Percentiles rank a stretch among this genome's conserved stretches.
phyloP scores from a whole-genome alignment of 345 rosid genomes.

The Populus pruinosa region DNA sequence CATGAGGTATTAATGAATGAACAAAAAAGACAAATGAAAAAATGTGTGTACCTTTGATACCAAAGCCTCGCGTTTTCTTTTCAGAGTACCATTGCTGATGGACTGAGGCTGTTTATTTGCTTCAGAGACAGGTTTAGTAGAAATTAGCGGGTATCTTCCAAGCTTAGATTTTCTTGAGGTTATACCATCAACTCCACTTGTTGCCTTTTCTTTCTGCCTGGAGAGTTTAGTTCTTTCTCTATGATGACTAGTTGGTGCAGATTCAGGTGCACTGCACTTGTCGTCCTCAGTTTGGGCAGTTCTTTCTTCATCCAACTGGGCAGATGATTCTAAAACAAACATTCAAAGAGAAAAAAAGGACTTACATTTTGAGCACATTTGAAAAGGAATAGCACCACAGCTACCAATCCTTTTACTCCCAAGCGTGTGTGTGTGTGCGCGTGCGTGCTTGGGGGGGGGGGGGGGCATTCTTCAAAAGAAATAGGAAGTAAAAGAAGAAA shows the following conservation, averaged over 20 bases:
- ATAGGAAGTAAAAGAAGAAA: neutral
- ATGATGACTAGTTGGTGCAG: slow-evolving; percentile 41
- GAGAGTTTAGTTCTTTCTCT: slow-evolving; percentile 39
- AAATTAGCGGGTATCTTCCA: slow-evolving; percentile 36
- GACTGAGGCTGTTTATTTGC: slow-evolving; percentile 39
- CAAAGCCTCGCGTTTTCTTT: slow-evolving; percentile 52
- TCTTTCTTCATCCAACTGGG: slow-evolving; percentile 65
- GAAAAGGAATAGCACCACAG: neutral
- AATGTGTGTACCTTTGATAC: slow-evolving; percentile 35
- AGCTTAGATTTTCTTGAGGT: slow-evolving; percentile 47
- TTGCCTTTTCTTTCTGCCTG: slow-evolving; percentile 41
- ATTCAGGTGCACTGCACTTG: slow-evolving; percentile 51
- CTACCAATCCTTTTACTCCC: neutral
- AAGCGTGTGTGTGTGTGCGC: neutral
- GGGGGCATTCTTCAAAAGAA: neutral
- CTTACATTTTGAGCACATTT: neutral
- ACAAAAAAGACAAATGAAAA: neutral
- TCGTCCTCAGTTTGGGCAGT: slow-evolving; percentile 42
- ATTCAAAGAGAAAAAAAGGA: neutral
- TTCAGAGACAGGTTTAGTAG: slow-evolving; percentile 36
- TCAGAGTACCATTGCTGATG: slow-evolving; percentile 28
- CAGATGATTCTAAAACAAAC: slow-evolving; percentile 57
- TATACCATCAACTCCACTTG: slow-evolving; percentile 38
- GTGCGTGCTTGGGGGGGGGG: too few species aligned
- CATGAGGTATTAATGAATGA: neutral